Evolutionary conservation across 208 protist species (phyloP), one percentile per base, ranked within the genome.

Genomic region (Acanthamoeba lenticulata): DNA sequence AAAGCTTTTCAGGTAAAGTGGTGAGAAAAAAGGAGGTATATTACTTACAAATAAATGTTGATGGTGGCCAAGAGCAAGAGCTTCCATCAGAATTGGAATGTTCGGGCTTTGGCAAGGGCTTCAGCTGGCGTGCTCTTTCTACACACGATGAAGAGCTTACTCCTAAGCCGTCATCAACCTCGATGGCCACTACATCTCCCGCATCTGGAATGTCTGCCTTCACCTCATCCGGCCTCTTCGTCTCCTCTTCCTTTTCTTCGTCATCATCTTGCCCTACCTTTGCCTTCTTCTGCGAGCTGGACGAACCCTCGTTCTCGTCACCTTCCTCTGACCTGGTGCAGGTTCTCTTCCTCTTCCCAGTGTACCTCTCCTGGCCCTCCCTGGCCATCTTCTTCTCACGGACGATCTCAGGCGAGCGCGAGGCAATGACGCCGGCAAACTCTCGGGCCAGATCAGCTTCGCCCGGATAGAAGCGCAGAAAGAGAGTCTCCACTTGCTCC

Each of bases 401-500:
- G 42, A 62, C n/a, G n/a, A n/a, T n/a, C n/a, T n/a, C n/a, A n/a
- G n/a, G 42, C 42, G 5, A 34, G 29, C 65, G 65, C 65, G 32
- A 74, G 34, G 83, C 83, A 27, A 90, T 57, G 45, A 90, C 83
- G 15, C 67, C 83, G 34, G 52, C 49, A 13, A 90, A 90, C 83
- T 90, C 7, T 7, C 36, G 11, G 83, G 83, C 83, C 29, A 90
- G 83, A 7, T 90, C 83, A 29, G 38, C 27, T 24, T 57, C 83
- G 3, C 36, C 62, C 4, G 89, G 89, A 36, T 93, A 99, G 92
- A 99, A 99, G 94, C 98, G 98, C 9, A 72, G 34, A 74, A 98
- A 99, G 96, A 99, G 96, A 7, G 95, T 92, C 86, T 83, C 29
- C 0, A 97, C 88, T 94, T 99, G 98, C 24, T 94, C 60, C 2